A percentile compares a stretch with the other conserved stretches of the same genome.
phyloP scores from a whole-genome alignment of 345 rosid species.

The Aquilaria sinensis region DNA sequence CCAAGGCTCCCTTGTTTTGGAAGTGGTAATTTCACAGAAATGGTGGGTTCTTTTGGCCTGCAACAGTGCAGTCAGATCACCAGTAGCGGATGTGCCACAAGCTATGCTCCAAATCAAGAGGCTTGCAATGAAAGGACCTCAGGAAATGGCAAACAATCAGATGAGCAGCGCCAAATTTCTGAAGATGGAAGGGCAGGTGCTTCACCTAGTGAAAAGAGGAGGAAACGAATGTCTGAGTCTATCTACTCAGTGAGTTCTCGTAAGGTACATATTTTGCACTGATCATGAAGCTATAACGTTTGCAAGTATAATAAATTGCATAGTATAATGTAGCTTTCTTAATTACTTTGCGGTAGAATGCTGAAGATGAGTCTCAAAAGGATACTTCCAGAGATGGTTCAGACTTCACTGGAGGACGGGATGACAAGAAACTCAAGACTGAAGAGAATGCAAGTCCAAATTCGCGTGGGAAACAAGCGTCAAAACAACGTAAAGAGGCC shows the following conservation, averaged over 20 bases:
- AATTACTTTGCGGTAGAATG: constrained; percentile 25
- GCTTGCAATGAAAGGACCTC: constrained; percentile 34
- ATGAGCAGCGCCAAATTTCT: constrained; percentile 38
- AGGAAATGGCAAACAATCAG: constrained; percentile 30
- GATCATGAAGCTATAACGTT: not conserved
- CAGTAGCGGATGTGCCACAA: constrained; percentile 25
- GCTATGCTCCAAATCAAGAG: constrained; percentile 34
- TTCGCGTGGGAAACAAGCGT: constrained; percentile 39
- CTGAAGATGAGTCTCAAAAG: constrained; percentile 41
- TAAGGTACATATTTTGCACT: constrained; percentile 39
- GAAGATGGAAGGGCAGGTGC: constrained; percentile 41
- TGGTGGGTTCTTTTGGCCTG: constrained; percentile 39
- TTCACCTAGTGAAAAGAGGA: constrained; percentile 50
- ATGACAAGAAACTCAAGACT: constrained; percentile 55
- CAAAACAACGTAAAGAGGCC: constrained; percentile 55
- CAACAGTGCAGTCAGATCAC: constrained; percentile 33
- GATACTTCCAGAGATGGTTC: constrained; percentile 41
- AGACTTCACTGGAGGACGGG: constrained; percentile 33
- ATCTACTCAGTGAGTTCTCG: constrained; percentile 31
- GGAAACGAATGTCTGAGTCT: constrained; percentile 42
- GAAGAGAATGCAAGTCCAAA: constrained; percentile 36
- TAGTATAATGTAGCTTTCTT: constrained; percentile 6
- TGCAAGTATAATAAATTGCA: constrained; percentile 2
- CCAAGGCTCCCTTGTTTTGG: constrained; percentile 52
- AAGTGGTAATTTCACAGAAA: constrained; percentile 55